Evolutionary conservation across 1,139 yeast species (phyloP), one percentile per base, ranked within the genome.

Genomic region (Magnusiomyces fungicola): DNA sequence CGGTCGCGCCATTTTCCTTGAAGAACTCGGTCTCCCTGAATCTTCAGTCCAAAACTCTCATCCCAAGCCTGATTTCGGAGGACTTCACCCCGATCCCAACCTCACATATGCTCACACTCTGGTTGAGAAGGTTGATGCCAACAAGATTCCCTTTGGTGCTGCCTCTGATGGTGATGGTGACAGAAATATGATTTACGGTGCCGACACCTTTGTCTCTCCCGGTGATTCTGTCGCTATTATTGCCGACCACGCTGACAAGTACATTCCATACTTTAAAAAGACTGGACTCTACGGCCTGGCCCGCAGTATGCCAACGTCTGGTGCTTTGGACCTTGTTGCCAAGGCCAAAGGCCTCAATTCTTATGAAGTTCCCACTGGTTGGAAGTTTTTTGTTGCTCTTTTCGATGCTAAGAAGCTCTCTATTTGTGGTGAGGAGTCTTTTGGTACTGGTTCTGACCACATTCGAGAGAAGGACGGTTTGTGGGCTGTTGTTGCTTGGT

Each of bases 101-200:
- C 78, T 92, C 67, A 90, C 97, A 18, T 94, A 94, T 64, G 98
- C 98, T 12, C 80, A 78, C 57, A 79, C 95, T 14, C 75, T 92
- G 56, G 98, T 92, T 27, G 85, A 80, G 47, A 77, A 79, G 57
- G 98, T 92, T 14, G 97, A 92, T 65, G 66, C 70, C 27, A 84
- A 84, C 55, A 71, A 79, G 53, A 85, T 90, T 58, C 88, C 94
- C 7, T 90, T 92, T 68, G 98, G 98, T 57, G 98, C 98, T 37
- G 98, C 98, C 5, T 84, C 95, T 18, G 98, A 92, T 65, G 98
- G 98, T 68, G 98, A 92, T 64, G 98, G 98, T 67, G 98, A 92
- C 68, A 80, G 98, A 71, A 92, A 92, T 69, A 92, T 92, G 98
- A 94, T 92, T 62, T 92, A 92, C 68, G 98, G 98, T 53, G 90